Percentiles rank a stretch among this genome's conserved stretches.
Evolutionary conservation across 2,329 filamentous ascomycete species (phyloP).

Genomic region (Fusarium anguioides): DNA sequence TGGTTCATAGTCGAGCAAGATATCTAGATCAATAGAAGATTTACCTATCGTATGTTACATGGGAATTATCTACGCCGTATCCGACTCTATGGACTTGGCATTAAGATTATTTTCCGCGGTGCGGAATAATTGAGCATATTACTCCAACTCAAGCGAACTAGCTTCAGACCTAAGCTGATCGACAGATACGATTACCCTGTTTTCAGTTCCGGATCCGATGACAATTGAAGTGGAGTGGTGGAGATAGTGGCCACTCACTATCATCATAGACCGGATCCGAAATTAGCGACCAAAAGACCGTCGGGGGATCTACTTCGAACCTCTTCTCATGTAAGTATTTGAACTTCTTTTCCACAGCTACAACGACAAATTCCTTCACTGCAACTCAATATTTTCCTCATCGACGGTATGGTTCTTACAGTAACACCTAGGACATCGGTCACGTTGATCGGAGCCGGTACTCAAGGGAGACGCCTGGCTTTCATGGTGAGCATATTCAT

Average conservation of each 20-base stretch:
- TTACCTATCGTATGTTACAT: background rate
- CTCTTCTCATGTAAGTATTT: background rate
- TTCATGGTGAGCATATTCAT: slow-evolving; percentile 43
- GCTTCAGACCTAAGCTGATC: background rate
- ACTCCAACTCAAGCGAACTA: background rate
- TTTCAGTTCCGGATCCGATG: slow-evolving; percentile 29
- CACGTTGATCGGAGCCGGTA: slow-evolving; percentile 46
- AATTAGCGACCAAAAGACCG: background rate
- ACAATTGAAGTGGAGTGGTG: background rate
- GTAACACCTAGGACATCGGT: slow-evolving; percentile 30
- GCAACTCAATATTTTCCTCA: background rate
- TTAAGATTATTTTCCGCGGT: background rate
- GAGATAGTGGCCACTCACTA: slow-evolving; percentile 13
- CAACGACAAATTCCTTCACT: background rate
- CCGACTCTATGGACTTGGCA: background rate
- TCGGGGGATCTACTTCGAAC: background rate
- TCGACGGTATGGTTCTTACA: slow-evolving; percentile 28
- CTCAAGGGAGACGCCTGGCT: slow-evolving; percentile 47
- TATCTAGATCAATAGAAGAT: background rate
- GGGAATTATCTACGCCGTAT: too few relatives aligned
- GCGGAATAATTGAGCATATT: background rate
- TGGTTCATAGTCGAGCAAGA: background rate
- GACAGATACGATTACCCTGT: background rate
- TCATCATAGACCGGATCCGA: slow-evolving; percentile 24
- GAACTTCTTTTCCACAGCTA: background rate